phyloP scores from a whole-genome alignment of 805 yeast genomes.

The Ogataea neopini region DNA sequence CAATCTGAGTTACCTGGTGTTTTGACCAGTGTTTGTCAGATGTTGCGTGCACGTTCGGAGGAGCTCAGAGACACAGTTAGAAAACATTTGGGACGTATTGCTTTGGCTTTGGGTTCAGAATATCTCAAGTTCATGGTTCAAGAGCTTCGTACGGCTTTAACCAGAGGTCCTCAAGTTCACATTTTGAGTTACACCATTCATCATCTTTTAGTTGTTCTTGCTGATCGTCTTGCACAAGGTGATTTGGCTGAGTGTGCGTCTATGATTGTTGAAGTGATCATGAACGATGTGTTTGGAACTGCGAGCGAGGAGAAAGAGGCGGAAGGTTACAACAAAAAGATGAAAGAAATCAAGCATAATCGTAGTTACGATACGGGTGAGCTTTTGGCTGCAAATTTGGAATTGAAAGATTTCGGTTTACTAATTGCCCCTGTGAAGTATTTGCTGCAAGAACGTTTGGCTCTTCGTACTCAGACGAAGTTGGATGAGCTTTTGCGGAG shows the following conservation, averaged over 20 bases:
- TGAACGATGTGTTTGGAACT: conserved; percentile 92
- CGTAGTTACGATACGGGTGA: conserved; percentile 89
- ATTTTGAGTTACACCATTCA: conserved; percentile 89
- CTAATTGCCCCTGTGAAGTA: conserved; percentile 70
- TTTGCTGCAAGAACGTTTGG: conserved; percentile 61
- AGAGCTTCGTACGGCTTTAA: conserved; percentile 76
- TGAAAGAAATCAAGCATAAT: conserved; percentile 88
- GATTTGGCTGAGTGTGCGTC: conserved; percentile 68
- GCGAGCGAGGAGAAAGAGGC: conserved; percentile 95
- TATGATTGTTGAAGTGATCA: conserved; percentile 65
- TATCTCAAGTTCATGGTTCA: conserved; percentile 74
- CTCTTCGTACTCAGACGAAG: conserved; percentile 68
- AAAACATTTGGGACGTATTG: conserved; percentile 66
- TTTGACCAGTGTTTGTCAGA: conserved; percentile 84
- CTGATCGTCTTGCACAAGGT: conserved; percentile 51
- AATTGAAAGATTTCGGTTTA: conserved; percentile 53
- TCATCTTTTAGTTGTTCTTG: conserved; percentile 58
- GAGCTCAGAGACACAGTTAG: conserved; percentile 87
- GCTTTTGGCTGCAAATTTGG: conserved; percentile 64
- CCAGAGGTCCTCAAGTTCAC: conserved; percentile 91
- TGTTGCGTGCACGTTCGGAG: conserved; percentile 80
- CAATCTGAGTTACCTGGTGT: conserved; percentile 73
- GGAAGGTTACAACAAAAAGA: conserved; percentile 80
- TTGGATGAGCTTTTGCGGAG: conserved; percentile 78
- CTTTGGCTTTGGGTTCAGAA: conserved; percentile 64